Evolutionary conservation across 495 filamentous ascomycete species (phyloP).

Genomic region (Staphylotrichum longicolle): DNA sequence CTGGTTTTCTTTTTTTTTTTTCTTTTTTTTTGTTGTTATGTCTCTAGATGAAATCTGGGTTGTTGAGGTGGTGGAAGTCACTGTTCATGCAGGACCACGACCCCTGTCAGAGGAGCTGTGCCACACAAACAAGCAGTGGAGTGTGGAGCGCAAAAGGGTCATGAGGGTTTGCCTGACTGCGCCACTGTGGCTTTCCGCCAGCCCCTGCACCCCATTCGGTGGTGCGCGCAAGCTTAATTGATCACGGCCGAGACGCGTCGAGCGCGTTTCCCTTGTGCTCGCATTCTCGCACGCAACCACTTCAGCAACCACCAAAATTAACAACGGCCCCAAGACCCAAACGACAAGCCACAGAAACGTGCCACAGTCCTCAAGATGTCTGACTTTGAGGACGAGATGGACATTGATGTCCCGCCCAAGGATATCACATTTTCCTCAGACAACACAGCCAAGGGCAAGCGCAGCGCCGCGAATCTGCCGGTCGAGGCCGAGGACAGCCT

Average conservation of each 20-base stretch:
- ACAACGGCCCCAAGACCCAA: no score
- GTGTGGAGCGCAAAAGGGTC: not conserved
- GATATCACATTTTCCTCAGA: constrained; percentile 61
- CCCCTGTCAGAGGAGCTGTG: no score
- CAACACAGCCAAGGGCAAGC: constrained; percentile 76
- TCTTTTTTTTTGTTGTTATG: no score
- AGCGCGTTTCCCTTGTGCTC: constrained; percentile 2
- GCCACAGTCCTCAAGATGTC: constrained; percentile 60
- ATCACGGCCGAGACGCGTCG: constrained; percentile 1
- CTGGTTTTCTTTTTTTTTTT: no score
- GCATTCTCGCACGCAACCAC: no score
- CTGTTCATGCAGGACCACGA: no score
- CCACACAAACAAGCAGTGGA: no score
- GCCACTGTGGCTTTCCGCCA: no score
- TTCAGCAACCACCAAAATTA: no score
- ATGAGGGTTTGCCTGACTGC: not conserved
- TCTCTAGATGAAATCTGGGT: no score
- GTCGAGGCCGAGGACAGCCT: constrained; percentile 91
- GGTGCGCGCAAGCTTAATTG: constrained; percentile 15
- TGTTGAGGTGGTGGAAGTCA: no score
- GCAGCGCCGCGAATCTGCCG: constrained; percentile 87
- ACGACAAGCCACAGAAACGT: no score
- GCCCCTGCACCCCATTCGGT: not conserved
- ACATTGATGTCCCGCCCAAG: constrained; percentile 67
- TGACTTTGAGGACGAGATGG: constrained; percentile 87